A percentile compares a stretch with the other conserved stretches of the same genome.
These are phyloP conservation scores for Alnus glutinosa DNA, from an alignment of 306 rosid species.

Conservation along the genomic window DNA sequence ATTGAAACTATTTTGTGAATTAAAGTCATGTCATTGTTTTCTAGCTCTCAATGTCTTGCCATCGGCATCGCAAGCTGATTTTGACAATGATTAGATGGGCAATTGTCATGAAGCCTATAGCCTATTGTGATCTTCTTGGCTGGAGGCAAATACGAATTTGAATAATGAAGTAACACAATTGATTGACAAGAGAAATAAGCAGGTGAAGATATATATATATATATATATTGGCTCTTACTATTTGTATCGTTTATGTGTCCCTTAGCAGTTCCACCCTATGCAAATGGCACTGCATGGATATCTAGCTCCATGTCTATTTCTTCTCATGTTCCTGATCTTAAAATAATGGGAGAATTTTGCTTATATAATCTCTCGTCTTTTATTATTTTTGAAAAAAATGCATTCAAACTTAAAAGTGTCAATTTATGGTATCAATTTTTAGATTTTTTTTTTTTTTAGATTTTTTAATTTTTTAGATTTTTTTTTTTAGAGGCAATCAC, in stretches of 20 bases:
- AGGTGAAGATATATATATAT: background rate
- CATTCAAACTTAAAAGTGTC: too few relatives aligned
- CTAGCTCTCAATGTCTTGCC: conserved; percentile 24
- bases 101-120: conserved; percentile 32
- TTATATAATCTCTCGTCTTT: too few relatives aligned
- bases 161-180: conserved; percentile 16
- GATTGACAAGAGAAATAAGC: background rate
- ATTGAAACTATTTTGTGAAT: too few relatives aligned
- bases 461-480: too few relatives aligned
- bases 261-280: conserved; percentile 19
- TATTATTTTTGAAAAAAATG: too few relatives aligned
- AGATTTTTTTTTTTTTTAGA: too few relatives aligned
- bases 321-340: conserved; percentile 14
- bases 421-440: too few relatives aligned
- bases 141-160: conserved; percentile 17
- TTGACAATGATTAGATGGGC: conserved; percentile 40
- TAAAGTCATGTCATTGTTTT: conserved; percentile 19
- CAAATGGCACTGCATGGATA: conserved; percentile 29
- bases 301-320: background rate
- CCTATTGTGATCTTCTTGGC: conserved; percentile 22
- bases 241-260: conserved; percentile 33
- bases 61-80: conserved; percentile 12
- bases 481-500: too few relatives aligned
- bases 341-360: too few relatives aligned
- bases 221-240: conserved; percentile 21